Evolutionary conservation across 192 early-diverging fungal species (phyloP).

Genomic region (Linnemannia schmuckeri): DNA sequence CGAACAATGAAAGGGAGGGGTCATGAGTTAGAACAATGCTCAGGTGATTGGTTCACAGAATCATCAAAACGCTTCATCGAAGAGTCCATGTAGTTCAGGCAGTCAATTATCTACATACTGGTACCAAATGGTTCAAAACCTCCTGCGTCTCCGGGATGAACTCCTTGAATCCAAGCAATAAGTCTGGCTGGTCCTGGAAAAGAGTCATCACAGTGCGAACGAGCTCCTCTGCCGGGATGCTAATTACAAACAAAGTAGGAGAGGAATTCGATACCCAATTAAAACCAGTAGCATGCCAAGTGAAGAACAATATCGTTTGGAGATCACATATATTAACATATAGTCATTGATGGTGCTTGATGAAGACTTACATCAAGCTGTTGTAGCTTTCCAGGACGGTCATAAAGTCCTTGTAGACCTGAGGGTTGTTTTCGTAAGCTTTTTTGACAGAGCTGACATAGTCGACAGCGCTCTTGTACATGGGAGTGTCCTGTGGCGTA

Average conservation of each 20-base stretch:
- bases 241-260: not conserved
- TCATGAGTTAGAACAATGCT: not conserved
- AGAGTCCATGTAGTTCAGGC: not conserved
- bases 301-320: not conserved
- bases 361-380: conserved; percentile 19
- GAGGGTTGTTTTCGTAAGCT: conserved; percentile 44
- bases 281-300: no score
- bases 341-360: not conserved
- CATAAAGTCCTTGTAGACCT: conserved; percentile 45
- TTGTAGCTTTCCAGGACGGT: conserved; percentile 42
- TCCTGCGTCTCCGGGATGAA: conserved; percentile 48
- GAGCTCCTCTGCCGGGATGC: conserved; percentile 33
- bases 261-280: not conserved
- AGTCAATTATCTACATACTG: conserved; percentile 14
- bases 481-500: conserved; percentile 34
- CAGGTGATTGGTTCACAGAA: not conserved
- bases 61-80: not conserved
- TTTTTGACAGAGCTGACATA: conserved; percentile 52
- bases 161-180: conserved; percentile 54
- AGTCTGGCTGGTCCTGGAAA: conserved; percentile 54
- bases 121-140: conserved; percentile 40
- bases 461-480: conserved; percentile 47
- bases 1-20: not conserved
- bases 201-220: conserved; percentile 51
- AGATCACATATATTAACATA: not conserved